Evolutionary conservation across 805 yeast species (phyloP), one percentile per base, ranked within the genome.

Genomic region (Metschnikowia kofuensis): DNA sequence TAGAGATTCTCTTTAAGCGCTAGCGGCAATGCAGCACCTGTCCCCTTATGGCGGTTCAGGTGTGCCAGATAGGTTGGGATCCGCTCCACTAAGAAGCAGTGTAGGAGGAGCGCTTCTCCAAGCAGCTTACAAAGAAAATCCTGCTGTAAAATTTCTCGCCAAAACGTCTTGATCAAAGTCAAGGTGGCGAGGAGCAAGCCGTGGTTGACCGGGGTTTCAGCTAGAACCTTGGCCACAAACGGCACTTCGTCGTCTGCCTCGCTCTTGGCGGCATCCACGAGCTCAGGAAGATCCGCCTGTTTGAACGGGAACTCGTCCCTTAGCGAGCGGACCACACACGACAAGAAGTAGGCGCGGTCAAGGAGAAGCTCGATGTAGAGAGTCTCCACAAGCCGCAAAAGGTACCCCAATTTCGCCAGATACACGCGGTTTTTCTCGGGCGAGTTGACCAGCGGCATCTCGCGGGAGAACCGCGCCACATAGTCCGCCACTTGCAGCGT

Each of bases 401-500:
- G 67, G 61, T 88, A 90, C 34, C 78, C 73, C 40, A 89, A 72
- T 45, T 78, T 79, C 7, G 57, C 57, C 58, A 75, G 76, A 83
- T 80, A 79, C 1, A 61, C 14, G 53, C 64, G 49, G 63, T 72
- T 52, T 27, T 57, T 61, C 15, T 73, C 77, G 0, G 49, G 50
- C 6, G 65, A 48, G 6, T 53, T 49, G 4, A 69, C 60, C 7
- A 38, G 36, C 6, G 49, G 39, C 62, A 71, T 61, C 31, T 76
- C 79, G 38, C 73, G 69, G 26, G 83, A 70, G 27, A 78, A 70
- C 53, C 75, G 74, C 52, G 77, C 82, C 11, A 84, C 57, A 56
- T 75, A 86, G 47, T 79, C 83, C 2, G 83, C 75, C 13, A 91
- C 83, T 55, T 87, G 95, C 38, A 83, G 87, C 0, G 97, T 87